Conservation (phyloP, 345 rosid species). For the Turritis glabra region DNA sequence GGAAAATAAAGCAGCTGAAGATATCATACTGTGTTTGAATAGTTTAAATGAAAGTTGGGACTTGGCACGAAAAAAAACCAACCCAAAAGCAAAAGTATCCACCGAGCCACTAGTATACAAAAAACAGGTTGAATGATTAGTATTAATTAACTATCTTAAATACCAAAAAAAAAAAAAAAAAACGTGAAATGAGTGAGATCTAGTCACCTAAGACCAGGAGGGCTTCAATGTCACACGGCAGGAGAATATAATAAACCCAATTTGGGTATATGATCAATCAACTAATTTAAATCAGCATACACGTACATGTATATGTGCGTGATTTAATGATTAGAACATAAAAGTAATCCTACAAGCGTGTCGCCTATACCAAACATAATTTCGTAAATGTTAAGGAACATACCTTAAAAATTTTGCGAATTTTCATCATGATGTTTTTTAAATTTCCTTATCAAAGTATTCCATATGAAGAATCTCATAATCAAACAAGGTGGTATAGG, state of each 20-base stretch:
- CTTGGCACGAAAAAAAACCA: constrained; percentile 4
- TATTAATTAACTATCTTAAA: background rate
- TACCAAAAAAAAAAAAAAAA: background rate
- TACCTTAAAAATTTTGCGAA: background rate
- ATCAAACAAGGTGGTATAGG: background rate
- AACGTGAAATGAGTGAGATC: background rate
- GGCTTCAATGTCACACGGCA: constrained; percentile 3
- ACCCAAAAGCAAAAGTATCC: constrained; percentile 21
- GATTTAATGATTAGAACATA: background rate
- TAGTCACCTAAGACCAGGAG: constrained; percentile 8
- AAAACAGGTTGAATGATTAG: constrained; percentile 4
- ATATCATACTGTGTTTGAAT: background rate
- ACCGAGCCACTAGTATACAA: constrained; percentile 6
- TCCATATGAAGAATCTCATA: background rate
- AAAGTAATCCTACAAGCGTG: background rate
- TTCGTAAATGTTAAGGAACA: background rate
- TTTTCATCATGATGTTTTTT: background rate
- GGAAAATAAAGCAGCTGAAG: background rate
- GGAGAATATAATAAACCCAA: background rate
- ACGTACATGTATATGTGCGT: background rate
- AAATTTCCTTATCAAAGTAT: background rate
- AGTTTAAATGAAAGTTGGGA: constrained; percentile 5
- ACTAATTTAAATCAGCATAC: background rate
- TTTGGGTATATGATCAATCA: too few relatives aligned
- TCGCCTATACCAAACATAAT: background rate